These are phyloP conservation scores for Triticum timopheevii DNA, from an alignment of 176 grass and related monocot genomes.

Conservation along the genomic window DNA sequence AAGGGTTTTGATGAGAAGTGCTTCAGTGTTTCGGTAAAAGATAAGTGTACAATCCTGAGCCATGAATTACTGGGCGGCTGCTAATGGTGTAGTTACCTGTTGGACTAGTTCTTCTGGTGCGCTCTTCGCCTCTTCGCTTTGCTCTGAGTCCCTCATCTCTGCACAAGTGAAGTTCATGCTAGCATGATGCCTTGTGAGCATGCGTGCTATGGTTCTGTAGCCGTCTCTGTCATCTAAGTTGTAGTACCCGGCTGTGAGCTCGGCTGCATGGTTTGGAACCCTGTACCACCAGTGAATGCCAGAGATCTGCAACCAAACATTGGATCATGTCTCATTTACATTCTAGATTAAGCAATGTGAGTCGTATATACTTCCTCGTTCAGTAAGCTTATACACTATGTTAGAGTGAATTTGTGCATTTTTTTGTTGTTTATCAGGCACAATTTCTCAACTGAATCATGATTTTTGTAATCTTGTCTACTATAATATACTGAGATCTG, in stretches of 20 bases:
- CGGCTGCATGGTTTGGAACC: slow-evolving; percentile 78
- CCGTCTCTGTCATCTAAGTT: slow-evolving; percentile 74
- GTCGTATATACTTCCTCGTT: neutral
- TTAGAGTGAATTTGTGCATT: neutral
- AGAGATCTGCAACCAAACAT: slow-evolving; percentile 48
- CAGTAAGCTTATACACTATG: neutral
- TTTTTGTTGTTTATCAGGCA: slow-evolving; percentile 4
- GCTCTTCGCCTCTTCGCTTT: slow-evolving; percentile 54
- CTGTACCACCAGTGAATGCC: slow-evolving; percentile 94
- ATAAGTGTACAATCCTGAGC: neutral
- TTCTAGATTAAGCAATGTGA: slow-evolving; percentile 19
- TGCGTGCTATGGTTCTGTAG: slow-evolving; percentile 74
- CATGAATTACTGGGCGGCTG: neutral
- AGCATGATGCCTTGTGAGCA: slow-evolving; percentile 67
- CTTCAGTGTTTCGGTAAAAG: neutral
- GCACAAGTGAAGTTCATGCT: slow-evolving; percentile 89
- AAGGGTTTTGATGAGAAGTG: slow-evolving; percentile 15
- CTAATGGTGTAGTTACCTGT: slow-evolving; percentile 54
- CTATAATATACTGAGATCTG: neutral
- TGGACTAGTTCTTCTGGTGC: slow-evolving; percentile 82
- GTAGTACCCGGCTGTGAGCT: slow-evolving; percentile 87
- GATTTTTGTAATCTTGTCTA: neutral
- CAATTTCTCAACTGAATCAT: neutral
- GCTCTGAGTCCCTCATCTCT: slow-evolving; percentile 80
- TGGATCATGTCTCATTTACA: neutral